These are phyloP conservation scores for Eucalyptus dawsonii DNA, from an alignment of 345 rosid genomes.

Conservation along the genomic window DNA sequence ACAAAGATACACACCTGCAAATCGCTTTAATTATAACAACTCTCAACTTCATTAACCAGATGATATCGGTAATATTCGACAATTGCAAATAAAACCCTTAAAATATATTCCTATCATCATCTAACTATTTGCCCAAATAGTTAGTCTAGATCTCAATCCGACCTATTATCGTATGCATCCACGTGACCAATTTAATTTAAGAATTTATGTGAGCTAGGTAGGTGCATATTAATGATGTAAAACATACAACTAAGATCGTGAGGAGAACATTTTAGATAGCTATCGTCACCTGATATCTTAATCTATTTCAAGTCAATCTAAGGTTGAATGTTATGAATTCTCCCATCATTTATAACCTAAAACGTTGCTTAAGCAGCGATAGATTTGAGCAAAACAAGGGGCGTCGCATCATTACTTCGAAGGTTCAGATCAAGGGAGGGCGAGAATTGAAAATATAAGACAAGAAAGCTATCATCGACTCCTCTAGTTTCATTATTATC, in stretches of 20 bases:
- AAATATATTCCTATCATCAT: fast-evolving
- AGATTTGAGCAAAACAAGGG: background rate
- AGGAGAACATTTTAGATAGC: background rate
- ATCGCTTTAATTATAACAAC: background rate
- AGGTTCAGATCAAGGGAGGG: background rate
- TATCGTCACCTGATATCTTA: fast-evolving
- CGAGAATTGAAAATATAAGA: background rate
- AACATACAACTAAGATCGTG: fast-evolving
- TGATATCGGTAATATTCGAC: background rate
- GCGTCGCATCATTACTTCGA: background rate
- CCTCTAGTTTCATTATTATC: background rate
- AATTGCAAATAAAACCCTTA: background rate
- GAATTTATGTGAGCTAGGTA: background rate
- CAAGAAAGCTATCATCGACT: background rate
- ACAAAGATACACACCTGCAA: background rate
- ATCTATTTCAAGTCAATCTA: background rate
- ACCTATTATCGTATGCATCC: background rate
- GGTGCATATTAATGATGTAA: background rate
- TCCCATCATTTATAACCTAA: background rate
- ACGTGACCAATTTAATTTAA: background rate
- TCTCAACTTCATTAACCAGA: background rate
- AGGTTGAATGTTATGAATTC: background rate
- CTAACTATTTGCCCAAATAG: background rate
- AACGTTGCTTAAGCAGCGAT: background rate
- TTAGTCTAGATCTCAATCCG: background rate